These are phyloP conservation scores for Cladophialophora psammophila DNA, from an alignment of 2,329 filamentous ascomycete genomes.

Conservation along the genomic window DNA sequence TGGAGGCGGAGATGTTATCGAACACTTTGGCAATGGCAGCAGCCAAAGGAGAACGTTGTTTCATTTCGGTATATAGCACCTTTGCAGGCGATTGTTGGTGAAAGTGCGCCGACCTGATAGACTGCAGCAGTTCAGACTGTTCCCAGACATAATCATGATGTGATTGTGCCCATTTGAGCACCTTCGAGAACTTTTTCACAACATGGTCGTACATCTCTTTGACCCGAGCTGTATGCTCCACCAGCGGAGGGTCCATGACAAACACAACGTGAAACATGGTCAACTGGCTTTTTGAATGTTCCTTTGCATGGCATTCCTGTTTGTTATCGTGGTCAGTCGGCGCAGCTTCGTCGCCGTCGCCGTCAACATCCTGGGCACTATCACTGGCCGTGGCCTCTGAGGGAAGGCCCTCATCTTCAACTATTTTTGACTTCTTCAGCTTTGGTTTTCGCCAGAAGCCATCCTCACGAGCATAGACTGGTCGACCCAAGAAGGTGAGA, in stretches of 20 bases:
- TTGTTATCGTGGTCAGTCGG: slow-evolving; percentile 13
- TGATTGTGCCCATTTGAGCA: slow-evolving; percentile 90
- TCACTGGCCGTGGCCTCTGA: slow-evolving; percentile 35
- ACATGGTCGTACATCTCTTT: slow-evolving; percentile 88
- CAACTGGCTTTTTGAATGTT: slow-evolving; percentile 66
- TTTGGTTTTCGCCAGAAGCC: slow-evolving; percentile 71
- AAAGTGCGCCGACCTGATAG: slow-evolving; percentile 65
- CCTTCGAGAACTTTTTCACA: slow-evolving; percentile 90
- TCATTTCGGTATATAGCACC: slow-evolving; percentile 51
- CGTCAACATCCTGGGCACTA: slow-evolving; percentile 29
- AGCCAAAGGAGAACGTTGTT: slow-evolving; percentile 76
- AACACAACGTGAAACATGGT: slow-evolving; percentile 99
- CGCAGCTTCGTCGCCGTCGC: slow-evolving; percentile 15
- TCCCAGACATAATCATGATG: slow-evolving; percentile 89
- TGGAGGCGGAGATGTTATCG: slow-evolving; percentile 79
- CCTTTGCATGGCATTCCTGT: slow-evolving; percentile 1
- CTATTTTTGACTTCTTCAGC: slow-evolving; percentile 47
- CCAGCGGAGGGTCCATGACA: slow-evolving; percentile 78
- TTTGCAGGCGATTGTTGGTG: slow-evolving; percentile 30
- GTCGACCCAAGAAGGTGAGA: slow-evolving; percentile 80
- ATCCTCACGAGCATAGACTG: slow-evolving; percentile 80
- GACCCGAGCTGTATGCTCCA: slow-evolving; percentile 75
- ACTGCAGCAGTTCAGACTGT: slow-evolving; percentile 82
- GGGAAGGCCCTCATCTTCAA: slow-evolving; percentile 42
- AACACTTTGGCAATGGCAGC: slow-evolving; percentile 83